A percentile compares a stretch with the other conserved stretches of the same genome.
Evolutionary conservation across 768 basidiomycete genomes (phyloP).

Genomic region (Panellus pusillus): DNA sequence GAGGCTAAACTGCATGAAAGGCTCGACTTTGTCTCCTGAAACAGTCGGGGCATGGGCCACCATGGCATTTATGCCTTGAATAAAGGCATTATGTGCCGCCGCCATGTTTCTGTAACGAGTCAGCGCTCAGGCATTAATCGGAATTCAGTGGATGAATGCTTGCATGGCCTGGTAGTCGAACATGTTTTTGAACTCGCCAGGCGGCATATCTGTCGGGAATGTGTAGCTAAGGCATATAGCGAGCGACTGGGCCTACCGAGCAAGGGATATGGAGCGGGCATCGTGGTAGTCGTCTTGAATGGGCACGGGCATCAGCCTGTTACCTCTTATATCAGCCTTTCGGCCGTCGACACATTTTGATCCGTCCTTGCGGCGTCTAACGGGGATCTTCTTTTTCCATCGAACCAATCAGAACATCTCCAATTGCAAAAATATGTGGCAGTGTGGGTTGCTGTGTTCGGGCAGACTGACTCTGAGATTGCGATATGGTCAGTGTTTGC

Average conservation of each 20-base stretch:
- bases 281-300: not conserved
- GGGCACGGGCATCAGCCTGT: too few relatives aligned
- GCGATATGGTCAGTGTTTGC: too few relatives aligned
- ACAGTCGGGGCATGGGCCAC: conserved; percentile 17
- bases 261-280: not conserved
- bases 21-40: conserved; percentile 13
- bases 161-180: conserved; percentile 13
- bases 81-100: conserved; percentile 25
- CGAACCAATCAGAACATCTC: too few relatives aligned
- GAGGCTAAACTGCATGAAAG: conserved; percentile 23
- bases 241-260: not conserved
- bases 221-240: not conserved
- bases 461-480: too few relatives aligned
- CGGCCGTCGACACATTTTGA: too few relatives aligned
- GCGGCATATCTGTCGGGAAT: conserved; percentile 1
- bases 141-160: not conserved
- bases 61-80: conserved; percentile 25
- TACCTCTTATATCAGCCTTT: too few relatives aligned
- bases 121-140: not conserved
- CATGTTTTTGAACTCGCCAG: conserved; percentile 13
- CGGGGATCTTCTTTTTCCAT: too few relatives aligned
- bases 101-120: conserved; percentile 21
- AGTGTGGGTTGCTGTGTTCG: too few relatives aligned
- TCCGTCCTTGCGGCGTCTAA: too few relatives aligned
- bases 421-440: too few relatives aligned